Evolutionary conservation across 2,329 filamentous ascomycete species (phyloP).

Genomic region (Coccinonectria pachysandricola): DNA sequence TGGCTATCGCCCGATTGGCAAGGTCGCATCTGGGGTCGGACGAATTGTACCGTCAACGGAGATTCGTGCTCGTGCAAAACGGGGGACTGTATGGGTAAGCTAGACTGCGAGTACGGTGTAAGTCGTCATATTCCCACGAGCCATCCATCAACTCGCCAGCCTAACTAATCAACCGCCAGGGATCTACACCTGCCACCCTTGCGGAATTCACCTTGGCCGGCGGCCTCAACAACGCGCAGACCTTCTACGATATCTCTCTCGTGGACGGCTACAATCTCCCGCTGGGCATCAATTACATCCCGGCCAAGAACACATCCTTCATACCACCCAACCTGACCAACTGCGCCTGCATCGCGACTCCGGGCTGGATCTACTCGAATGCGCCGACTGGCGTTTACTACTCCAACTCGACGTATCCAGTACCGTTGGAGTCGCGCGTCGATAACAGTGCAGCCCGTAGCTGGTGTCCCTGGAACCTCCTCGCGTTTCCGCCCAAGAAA

Average conservation of each 20-base stretch:
- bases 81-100: constrained; percentile 62
- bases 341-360: constrained; percentile 63
- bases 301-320: constrained; percentile 50
- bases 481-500: constrained; percentile 55
- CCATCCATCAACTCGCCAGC: neutral
- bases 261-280: constrained; percentile 80
- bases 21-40: constrained; percentile 72
- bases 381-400: constrained; percentile 46
- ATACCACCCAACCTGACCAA: constrained; percentile 71
- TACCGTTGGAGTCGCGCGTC: constrained; percentile 54
- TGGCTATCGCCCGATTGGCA: constrained; percentile 67
- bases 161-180: constrained; percentile 34
- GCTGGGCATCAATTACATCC: constrained; percentile 51
- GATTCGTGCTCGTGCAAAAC: constrained; percentile 60
- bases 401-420: constrained; percentile 54
- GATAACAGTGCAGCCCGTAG: constrained; percentile 45
- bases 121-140: too few species aligned
- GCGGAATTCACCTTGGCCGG: constrained; percentile 72
- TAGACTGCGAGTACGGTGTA: constrained; percentile 62
- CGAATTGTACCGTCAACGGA: constrained; percentile 68
- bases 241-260: constrained; percentile 76
- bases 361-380: constrained; percentile 47
- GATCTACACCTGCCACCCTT: constrained; percentile 62
- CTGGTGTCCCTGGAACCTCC: constrained; percentile 78
- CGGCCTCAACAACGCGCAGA: constrained; percentile 48